These are phyloP conservation scores for Tuber borchii DNA, from an alignment of 495 filamentous ascomycete genomes.

Conservation along the genomic window DNA sequence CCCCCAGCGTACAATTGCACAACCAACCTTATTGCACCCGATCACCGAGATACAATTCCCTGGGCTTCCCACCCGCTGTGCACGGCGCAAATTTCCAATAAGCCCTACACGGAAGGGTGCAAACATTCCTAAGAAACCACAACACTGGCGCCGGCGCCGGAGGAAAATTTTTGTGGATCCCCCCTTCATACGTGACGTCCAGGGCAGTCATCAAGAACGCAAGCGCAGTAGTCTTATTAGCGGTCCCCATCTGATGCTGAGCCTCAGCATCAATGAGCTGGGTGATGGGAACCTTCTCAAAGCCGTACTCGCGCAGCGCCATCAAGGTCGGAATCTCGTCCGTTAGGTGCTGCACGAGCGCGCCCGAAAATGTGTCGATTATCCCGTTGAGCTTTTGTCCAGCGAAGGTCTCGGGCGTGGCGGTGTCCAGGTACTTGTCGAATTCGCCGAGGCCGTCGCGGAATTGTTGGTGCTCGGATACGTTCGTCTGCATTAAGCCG, in stretches of 20 bases:
- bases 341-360: slow-evolving; percentile 44
- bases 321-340: slow-evolving; percentile 47
- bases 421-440: slow-evolving; percentile 41
- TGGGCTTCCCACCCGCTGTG: slow-evolving; percentile 41
- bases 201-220: slow-evolving; percentile 44
- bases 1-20: neutral
- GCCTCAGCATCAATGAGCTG: slow-evolving; percentile 28
- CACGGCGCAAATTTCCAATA: slow-evolving; percentile 47
- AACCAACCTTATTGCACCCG: neutral
- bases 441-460: slow-evolving; percentile 43
- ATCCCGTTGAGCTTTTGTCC: slow-evolving; percentile 43
- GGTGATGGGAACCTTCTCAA: slow-evolving; percentile 41
- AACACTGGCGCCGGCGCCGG: slow-evolving; percentile 41
- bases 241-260: slow-evolving; percentile 36
- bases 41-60: slow-evolving; percentile 41
- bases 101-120: slow-evolving; percentile 40
- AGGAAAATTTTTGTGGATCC: slow-evolving; percentile 43
- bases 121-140: slow-evolving; percentile 31
- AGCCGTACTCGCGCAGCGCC: slow-evolving; percentile 34
- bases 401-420: slow-evolving; percentile 41
- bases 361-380: slow-evolving; percentile 45
- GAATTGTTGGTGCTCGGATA: slow-evolving; percentile 49
- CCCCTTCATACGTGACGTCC: slow-evolving; percentile 46
- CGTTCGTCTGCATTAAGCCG: slow-evolving; percentile 47
- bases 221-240: slow-evolving; percentile 28